phyloP scores from a whole-genome alignment of 2,329 filamentous ascomycete species.

The Aaosphaeria pasadenensis region DNA sequence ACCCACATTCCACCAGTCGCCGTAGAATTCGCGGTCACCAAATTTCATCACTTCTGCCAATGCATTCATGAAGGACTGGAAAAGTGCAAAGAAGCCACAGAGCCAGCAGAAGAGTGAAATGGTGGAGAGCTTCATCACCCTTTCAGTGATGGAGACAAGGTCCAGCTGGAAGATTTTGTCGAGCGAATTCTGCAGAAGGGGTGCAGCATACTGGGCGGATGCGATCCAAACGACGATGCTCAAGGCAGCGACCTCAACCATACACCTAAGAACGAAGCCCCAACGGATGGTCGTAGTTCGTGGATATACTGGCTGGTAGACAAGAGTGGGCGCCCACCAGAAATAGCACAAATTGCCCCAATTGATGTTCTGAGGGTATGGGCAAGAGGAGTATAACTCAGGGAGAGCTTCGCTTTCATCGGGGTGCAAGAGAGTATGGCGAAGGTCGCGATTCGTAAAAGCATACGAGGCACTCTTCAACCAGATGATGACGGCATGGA shows the following conservation, averaged over 20 bases:
- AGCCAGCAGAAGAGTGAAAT: constrained; percentile 97
- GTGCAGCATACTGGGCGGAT: constrained; percentile 89
- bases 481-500: constrained; percentile 94
- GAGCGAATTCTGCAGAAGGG: constrained; percentile 83
- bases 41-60: constrained; percentile 87
- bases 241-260: constrained; percentile 73
- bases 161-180: constrained; percentile 82
- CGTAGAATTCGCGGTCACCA: constrained; percentile 91
- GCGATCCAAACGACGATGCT: constrained; percentile 93
- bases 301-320: constrained; percentile 96
- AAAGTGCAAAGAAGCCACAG: constrained; percentile 93
- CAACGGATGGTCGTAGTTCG: constrained; percentile 78
- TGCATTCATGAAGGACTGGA: constrained; percentile 89
- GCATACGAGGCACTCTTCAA: constrained; percentile 95
- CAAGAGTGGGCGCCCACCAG: constrained; percentile 94
- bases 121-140: constrained; percentile 90
- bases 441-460: constrained; percentile 91
- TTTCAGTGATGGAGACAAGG: constrained; percentile 77
- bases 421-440: constrained; percentile 84
- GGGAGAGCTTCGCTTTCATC: constrained; percentile 70
- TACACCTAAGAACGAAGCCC: constrained; percentile 80
- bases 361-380: constrained; percentile 90
- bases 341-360: constrained; percentile 88
- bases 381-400: constrained; percentile 75
- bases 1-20: constrained; percentile 90